A percentile compares a stretch with the other conserved stretches of the same genome.
Evolutionary conservation across 176 grass and related monocot genomes (phyloP).

Genomic region (Eremochloa ophiuroides): DNA sequence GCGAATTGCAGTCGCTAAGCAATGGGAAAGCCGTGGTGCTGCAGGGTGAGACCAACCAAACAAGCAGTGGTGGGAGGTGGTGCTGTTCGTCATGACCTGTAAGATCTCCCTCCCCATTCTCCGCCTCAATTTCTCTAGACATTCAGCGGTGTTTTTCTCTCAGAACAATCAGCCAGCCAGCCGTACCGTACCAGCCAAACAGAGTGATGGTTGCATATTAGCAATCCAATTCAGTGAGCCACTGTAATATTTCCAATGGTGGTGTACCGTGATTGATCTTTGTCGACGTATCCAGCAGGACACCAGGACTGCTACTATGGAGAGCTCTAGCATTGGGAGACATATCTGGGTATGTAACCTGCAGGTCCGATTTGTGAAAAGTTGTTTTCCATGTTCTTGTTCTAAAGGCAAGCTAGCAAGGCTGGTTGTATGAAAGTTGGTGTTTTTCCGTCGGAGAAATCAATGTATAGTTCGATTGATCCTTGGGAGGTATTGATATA

Average conservation of each 20-base stretch:
- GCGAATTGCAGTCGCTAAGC: slow-evolving; percentile 54
- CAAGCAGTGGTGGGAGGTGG: slow-evolving; percentile 39
- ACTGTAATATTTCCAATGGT: neutral
- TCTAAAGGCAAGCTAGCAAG: slow-evolving; percentile 26
- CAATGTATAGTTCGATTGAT: slow-evolving; percentile 55
- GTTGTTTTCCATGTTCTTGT: slow-evolving; percentile 16
- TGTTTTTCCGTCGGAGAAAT: slow-evolving; percentile 39
- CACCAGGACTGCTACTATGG: slow-evolving; percentile 1
- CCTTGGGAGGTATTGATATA: slow-evolving; percentile 38
- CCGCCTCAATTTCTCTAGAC: neutral
- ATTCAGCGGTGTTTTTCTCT: no score
- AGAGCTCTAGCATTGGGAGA: slow-evolving; percentile 3
- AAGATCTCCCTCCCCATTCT: slow-evolving; percentile 11
- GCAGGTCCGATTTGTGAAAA: slow-evolving; percentile 35
- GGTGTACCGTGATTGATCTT: neutral
- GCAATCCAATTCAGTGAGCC: neutral
- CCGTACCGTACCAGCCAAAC: no score
- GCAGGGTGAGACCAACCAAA: slow-evolving; percentile 44
- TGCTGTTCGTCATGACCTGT: slow-evolving; percentile 82
- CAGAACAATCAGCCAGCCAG: no score
- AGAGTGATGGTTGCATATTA: neutral
- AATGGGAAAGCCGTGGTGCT: slow-evolving; percentile 59
- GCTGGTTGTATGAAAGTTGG: slow-evolving; percentile 40
- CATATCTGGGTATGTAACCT: slow-evolving; percentile 22
- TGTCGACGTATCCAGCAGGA: neutral